Percentiles rank a stretch among this genome's conserved stretches.
phyloP scores from a whole-genome alignment of 108 stramenopile species.

The Stephanodiscus minutulus region DNA sequence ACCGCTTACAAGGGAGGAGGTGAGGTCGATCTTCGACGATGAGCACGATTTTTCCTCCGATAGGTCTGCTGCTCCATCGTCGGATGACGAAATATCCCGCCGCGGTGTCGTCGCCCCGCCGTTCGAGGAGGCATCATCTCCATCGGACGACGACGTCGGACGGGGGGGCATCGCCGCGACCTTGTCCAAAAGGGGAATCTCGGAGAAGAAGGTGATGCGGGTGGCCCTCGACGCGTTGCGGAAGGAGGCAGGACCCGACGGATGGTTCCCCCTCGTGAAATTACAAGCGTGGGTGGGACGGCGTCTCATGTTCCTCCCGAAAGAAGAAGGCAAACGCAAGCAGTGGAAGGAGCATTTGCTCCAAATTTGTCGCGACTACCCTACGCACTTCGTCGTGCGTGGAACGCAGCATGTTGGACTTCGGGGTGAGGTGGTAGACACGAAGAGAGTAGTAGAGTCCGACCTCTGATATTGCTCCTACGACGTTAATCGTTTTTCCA shows the following conservation, averaged over 20 bases:
- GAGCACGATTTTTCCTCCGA: neutral
- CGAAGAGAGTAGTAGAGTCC: neutral
- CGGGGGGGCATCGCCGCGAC: neutral
- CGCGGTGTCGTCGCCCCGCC: no score
- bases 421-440: neutral
- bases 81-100: neutral
- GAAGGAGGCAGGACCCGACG: neutral
- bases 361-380: constrained; percentile 3
- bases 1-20: constrained; percentile 39
- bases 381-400: neutral
- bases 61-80: neutral
- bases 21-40: constrained; percentile 18
- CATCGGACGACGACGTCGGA: neutral
- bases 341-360: constrained; percentile 6
- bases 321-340: neutral
- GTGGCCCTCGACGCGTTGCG: neutral
- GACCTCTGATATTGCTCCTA: no score
- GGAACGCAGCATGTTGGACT: constrained; percentile 5
- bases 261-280: neutral
- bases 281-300: neutral
- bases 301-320: neutral
- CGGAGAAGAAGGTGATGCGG: neutral
- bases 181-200: neutral
- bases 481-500: no score
- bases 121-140: no score